Evolutionary conservation across 73 alveolate genomes (phyloP).

Genomic region (Stentor coeruleus): DNA sequence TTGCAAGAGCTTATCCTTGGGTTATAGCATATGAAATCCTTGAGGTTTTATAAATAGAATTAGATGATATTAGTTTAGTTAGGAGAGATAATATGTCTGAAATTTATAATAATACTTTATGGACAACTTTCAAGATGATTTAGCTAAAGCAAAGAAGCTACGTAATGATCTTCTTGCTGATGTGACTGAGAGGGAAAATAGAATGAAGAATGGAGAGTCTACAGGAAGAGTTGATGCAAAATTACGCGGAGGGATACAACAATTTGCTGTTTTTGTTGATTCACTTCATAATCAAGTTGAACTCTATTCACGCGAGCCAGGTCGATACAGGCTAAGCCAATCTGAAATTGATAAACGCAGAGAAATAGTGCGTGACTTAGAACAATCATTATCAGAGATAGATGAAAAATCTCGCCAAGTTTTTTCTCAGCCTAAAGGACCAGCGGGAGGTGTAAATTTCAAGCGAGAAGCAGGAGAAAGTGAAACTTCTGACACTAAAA

Average conservation of each 20-base stretch:
- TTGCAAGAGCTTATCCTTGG: slow-evolving; percentile 14
- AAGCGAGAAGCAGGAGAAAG: neutral
- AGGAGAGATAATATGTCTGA: too few relatives aligned
- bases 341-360: neutral
- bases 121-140: neutral
- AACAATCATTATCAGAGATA: neutral
- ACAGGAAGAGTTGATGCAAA: slow-evolving; percentile 13
- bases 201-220: neutral
- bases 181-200: slow-evolving; percentile 8
- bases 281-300: neutral
- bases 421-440: neutral
- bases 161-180: neutral
- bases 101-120: neutral
- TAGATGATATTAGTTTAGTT: too few relatives aligned
- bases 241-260: neutral
- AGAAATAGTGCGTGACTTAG: neutral
- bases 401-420: neutral
- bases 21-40: neutral
- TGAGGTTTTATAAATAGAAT: slow-evolving; percentile 17
- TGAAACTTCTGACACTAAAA: slow-evolving; percentile 9
- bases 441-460: neutral
- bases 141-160: neutral
- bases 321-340: slow-evolving; percentile 1
- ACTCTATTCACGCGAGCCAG: neutral
- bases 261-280: neutral